Percentiles rank a stretch among this genome's conserved stretches.
phyloP scores from a whole-genome alignment of 2,329 filamentous ascomycete genomes.

The Paecilomyces fulvus region DNA sequence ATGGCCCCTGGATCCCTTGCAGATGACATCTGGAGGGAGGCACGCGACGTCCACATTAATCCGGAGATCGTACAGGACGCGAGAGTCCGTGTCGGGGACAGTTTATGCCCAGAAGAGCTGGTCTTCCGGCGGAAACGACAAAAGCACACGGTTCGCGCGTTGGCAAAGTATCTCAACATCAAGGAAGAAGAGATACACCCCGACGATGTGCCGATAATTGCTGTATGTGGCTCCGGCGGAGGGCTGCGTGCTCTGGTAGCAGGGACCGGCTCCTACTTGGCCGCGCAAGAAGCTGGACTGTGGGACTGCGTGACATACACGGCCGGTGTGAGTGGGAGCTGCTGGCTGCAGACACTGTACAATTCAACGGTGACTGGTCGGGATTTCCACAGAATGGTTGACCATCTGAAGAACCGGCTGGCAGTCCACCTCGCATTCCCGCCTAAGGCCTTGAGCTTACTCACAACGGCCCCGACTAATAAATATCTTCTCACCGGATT shows the following conservation, averaged over 20 bases:
- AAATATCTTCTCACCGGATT: constrained; percentile 81
- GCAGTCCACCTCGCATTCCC: constrained; percentile 89
- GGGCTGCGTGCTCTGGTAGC: constrained; percentile 84
- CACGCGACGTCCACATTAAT: constrained; percentile 72
- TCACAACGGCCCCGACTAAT: constrained; percentile 86
- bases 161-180: constrained; percentile 75
- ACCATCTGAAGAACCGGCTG: constrained; percentile 78
- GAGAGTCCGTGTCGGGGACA: constrained; percentile 68
- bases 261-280: constrained; percentile 77
- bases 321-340: constrained; percentile 89
- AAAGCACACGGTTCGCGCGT: constrained; percentile 58
- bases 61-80: constrained; percentile 82
- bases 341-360: constrained; percentile 87
- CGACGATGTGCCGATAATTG: constrained; percentile 86
- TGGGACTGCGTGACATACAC: constrained; percentile 95
- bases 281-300: constrained; percentile 74
- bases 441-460: constrained; percentile 67
- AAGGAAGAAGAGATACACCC: constrained; percentile 75
- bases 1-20: constrained; percentile 81
- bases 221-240: constrained; percentile 88
- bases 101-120: constrained; percentile 77
- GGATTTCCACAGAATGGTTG: constrained; percentile 60
- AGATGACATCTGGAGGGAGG: constrained; percentile 88
- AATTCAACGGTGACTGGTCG: constrained; percentile 68
- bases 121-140: constrained; percentile 63